Base-by-base conservation (phyloP, 2,329 filamentous ascomycete species). In the Alternaria sp. region DNA sequence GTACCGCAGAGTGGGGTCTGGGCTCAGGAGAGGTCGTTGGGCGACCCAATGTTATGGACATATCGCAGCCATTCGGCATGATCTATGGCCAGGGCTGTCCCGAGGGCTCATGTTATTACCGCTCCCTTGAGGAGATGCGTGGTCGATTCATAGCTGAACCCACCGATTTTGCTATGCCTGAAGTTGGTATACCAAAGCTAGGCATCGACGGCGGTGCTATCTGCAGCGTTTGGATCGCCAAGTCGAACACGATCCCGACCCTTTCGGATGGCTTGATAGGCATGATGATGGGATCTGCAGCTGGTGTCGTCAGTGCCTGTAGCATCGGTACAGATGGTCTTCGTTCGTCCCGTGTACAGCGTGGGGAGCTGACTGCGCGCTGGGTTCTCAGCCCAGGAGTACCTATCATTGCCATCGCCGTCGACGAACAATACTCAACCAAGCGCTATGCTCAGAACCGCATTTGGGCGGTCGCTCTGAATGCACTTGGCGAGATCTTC, bases 321-420 rank as follows among this genome's bases (percentile, higher is more conserved):
- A 90, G 92, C 19, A 83, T 97, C 1, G 91, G 91, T 23, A 83
- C 83, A 13, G 85, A 86, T 74, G 83, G 83, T 54, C 77, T 87
- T 23, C 88, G 90, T 54, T 83, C 88, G 55, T 85, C 88, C 57
- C 86, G 90, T 60, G 88, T 90, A 67, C 84, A 86, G 40, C 88
- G 88, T 44, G 93, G 93, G 5, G 91, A 96, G 57, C 72, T 96
- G 68, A 97, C 93, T 43, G 92, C 92, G 32, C 91, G 91, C 69
- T 98, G 95, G 95, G 89, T 93, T 10, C 84, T 98, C 12, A 93
- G 93, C 74, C 96, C 96, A 3, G 96, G 96, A 44, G 93, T 98
- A 4, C 96, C 96, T 0, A 96, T 99, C 65, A 87, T 97, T 57
- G 88, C 89, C 1, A 88, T 99, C 63, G 88, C 88, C 47, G 87